Conservation (phyloP, 306 rosid genomes). For the Cicer arietinum region DNA sequence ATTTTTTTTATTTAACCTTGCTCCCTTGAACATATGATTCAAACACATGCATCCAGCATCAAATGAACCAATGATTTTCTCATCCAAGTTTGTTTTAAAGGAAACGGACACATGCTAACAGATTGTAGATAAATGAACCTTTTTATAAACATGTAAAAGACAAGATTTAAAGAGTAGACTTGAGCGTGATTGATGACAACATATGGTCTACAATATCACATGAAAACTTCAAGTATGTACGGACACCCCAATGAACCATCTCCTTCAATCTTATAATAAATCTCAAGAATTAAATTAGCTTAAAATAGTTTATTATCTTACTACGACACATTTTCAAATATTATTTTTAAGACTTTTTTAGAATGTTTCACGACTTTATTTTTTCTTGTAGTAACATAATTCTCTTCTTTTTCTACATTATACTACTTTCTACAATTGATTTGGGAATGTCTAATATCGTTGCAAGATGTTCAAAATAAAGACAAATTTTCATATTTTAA, state of each 20-base stretch:
- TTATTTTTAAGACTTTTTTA: too few relatives aligned
- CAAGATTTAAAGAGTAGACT: conserved; percentile 38
- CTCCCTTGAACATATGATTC: conserved; percentile 6
- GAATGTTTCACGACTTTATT: too few relatives aligned
- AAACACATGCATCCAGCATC: conserved; percentile 20
- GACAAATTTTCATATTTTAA: too few relatives aligned
- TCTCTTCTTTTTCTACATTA: too few relatives aligned
- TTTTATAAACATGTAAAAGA: background rate
- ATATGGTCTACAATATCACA: conserved; percentile 67
- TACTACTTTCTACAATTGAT: too few relatives aligned
- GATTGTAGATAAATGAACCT: background rate
- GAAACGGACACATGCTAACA: conserved; percentile 38
- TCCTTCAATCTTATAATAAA: conserved; percentile 56
- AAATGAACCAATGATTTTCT: conserved; percentile 21
- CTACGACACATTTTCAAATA: too few relatives aligned
- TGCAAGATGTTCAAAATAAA: too few relatives aligned
- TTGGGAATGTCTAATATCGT: too few relatives aligned
- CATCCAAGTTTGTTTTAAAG: conserved; percentile 34
- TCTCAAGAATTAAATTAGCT: too few relatives aligned
- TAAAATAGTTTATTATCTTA: too few relatives aligned
- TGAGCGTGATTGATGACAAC: conserved; percentile 67
- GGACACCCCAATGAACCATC: conserved; percentile 48
- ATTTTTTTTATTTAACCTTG: too few relatives aligned
- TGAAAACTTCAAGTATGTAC: conserved; percentile 57
- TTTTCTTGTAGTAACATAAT: too few relatives aligned